Conservation (phyloP, 2,329 filamentous ascomycete genomes). For the Cladosporium sp. region DNA sequence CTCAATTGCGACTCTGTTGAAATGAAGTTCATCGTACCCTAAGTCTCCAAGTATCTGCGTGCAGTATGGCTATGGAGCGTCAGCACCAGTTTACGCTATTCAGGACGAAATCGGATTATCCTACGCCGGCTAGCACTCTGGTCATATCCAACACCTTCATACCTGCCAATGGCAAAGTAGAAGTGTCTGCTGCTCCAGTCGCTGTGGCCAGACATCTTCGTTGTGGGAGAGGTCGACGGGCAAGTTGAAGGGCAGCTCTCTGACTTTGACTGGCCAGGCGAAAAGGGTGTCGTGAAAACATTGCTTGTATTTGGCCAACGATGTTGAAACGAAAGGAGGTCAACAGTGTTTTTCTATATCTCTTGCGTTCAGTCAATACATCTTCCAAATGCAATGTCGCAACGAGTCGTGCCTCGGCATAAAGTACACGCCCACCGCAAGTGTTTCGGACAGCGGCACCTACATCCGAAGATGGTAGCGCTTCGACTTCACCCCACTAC, state of each 20-base stretch:
- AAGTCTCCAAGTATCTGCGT: constrained; percentile 96
- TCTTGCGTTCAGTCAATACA: no score
- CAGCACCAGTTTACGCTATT: no score
- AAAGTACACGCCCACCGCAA: no score
- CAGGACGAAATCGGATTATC: no score
- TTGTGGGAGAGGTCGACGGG: constrained; percentile 14
- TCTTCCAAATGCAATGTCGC: background rate
- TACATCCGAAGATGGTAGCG: constrained; percentile 4
- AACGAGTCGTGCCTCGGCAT: constrained; percentile 9
- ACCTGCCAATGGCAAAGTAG: constrained; percentile 69
- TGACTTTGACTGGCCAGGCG: constrained; percentile 18
- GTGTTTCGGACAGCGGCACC: constrained; percentile 2
- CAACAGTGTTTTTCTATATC: background rate
- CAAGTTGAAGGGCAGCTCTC: constrained; percentile 6
- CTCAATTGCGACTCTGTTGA: no score
- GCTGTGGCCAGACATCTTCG: constrained; percentile 41
- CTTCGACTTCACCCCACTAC: constrained; percentile 7
- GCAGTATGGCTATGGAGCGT: constrained; percentile 72
- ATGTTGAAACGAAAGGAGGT: no score
- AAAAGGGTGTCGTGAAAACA: constrained; percentile 21
- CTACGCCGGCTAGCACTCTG: constrained; percentile 89
- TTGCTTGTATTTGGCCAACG: no score
- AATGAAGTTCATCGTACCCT: constrained; percentile 60
- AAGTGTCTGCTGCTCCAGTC: constrained; percentile 33
- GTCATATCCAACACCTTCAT: constrained; percentile 95